Percentiles rank a stretch among this genome's conserved stretches.
Conservation (phyloP, 768 basidiomycete species). For the Calvatia gigantea region DNA sequence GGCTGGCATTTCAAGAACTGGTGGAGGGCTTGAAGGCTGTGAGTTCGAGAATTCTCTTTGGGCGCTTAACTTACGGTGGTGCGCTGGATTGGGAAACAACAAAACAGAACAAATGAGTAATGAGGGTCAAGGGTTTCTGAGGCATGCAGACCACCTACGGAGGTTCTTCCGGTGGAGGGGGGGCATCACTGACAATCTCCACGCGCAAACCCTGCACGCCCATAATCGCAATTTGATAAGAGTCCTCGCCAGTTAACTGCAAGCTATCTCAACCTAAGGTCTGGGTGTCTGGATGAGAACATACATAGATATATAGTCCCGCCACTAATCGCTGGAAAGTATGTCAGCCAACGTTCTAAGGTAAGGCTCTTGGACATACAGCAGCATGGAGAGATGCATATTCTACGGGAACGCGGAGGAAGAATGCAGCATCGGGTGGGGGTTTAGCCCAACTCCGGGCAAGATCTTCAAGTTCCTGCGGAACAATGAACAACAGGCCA, state of each 20-base stretch:
- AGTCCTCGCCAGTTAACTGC: conserved; percentile 81
- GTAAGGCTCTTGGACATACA: conserved; percentile 40
- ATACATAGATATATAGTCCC: conserved; percentile 81
- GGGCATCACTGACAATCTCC: conserved; percentile 82
- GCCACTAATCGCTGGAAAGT: conserved; percentile 65
- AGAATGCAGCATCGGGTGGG: conserved; percentile 73
- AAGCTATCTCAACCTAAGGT: conserved; percentile 15
- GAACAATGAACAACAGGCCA: conserved; percentile 9
- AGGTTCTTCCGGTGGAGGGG: conserved; percentile 81
- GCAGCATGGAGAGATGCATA: conserved; percentile 83
- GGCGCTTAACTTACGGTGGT: conserved; percentile 38
- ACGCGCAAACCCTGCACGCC: conserved; percentile 80
- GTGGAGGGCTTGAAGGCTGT: conserved; percentile 43
- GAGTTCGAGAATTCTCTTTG: background rate
- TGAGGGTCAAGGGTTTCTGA: conserved; percentile 18
- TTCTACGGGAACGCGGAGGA: conserved; percentile 81
- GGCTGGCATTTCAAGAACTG: conserved; percentile 84
- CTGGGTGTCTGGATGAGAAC: conserved; percentile 19
- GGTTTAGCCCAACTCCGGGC: conserved; percentile 87
- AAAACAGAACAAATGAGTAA: conserved; percentile 16
- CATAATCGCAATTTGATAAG: conserved; percentile 85
- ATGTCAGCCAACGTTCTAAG: conserved; percentile 15
- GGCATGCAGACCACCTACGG: conserved; percentile 50
- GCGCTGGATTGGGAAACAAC: conserved; percentile 33
- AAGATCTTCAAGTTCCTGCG: conserved; percentile 74